phyloP scores from a whole-genome alignment of 1,284 basidiomycete genomes.

The Malassezia equina region DNA sequence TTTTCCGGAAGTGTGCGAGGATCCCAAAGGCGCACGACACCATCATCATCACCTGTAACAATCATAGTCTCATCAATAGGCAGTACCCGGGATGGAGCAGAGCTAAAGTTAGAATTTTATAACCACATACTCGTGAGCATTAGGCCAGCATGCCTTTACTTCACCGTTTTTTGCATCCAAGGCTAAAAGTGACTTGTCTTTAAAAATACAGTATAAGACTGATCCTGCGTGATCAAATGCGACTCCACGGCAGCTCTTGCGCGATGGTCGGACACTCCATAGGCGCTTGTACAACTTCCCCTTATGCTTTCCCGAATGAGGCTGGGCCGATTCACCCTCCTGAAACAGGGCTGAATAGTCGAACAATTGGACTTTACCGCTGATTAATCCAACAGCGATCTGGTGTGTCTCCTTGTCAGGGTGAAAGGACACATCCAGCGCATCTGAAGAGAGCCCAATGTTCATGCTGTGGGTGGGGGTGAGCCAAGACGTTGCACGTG shows the following conservation, averaged over 20 bases:
- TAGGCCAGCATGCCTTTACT: constrained; percentile 57
- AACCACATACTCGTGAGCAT: constrained; percentile 66
- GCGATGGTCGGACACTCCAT: constrained; percentile 26
- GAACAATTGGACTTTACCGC: constrained; percentile 71
- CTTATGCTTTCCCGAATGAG: neutral
- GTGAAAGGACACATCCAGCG: constrained; percentile 81
- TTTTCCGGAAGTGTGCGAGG: constrained; percentile 53
- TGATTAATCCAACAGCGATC: constrained; percentile 68
- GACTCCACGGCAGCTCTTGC: constrained; percentile 36
- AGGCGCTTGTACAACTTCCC: constrained; percentile 13
- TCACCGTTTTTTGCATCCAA: constrained; percentile 54
- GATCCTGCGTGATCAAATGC: constrained; percentile 19
- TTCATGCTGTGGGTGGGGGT: constrained; percentile 25
- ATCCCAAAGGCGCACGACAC: constrained; percentile 89
- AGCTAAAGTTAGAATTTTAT: constrained; percentile 1
- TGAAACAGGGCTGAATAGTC: constrained; percentile 51
- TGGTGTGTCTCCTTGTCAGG: constrained; percentile 55
- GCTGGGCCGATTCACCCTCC: neutral
- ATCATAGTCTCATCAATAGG: constrained; percentile 67
- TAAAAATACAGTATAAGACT: constrained; percentile 65
- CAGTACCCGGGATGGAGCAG: constrained; percentile 54
- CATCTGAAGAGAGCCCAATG: constrained; percentile 56
- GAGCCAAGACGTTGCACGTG: constrained; percentile 10
- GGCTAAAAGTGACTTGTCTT: constrained; percentile 61
- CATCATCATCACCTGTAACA: constrained; percentile 83